A percentile compares a stretch with the other conserved stretches of the same genome.
Conservation (phyloP, 1,284 basidiomycete genomes). For the Inonotus hispidus region DNA sequence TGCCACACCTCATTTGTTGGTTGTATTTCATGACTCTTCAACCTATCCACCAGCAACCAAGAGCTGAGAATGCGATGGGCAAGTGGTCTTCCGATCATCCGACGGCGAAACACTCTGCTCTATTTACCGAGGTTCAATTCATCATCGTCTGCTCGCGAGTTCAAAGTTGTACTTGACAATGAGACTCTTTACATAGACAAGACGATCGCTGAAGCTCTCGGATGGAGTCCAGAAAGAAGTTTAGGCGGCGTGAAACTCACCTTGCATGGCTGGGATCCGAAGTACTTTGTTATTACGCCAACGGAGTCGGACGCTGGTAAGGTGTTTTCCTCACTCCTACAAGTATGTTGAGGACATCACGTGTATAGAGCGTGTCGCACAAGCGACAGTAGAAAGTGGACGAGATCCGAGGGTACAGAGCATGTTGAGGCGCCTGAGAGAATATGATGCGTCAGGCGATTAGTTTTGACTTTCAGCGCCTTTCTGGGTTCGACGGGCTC, state of each 20-base stretch:
- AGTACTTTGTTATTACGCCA: conserved; percentile 18
- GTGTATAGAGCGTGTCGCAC: background rate
- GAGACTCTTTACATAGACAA: conserved; percentile 18
- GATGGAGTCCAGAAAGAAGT: conserved; percentile 12
- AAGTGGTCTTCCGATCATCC: too few species aligned
- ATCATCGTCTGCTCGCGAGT: conserved; percentile 4
- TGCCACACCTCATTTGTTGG: too few species aligned
- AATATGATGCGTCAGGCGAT: background rate
- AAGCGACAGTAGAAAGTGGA: conserved; percentile 3
- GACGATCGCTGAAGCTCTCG: conserved; percentile 15
- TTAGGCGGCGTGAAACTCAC: conserved; percentile 15
- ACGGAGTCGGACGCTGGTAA: conserved; percentile 16
- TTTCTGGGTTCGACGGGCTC: too few species aligned
- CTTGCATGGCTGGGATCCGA: conserved; percentile 16
- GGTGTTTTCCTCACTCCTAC: background rate
- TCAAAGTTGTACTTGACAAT: conserved; percentile 19
- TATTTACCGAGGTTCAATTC: too few species aligned
- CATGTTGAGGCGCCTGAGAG: conserved; percentile 9
- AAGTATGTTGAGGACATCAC: background rate
- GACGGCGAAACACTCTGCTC: too few species aligned
- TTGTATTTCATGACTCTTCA: too few species aligned
- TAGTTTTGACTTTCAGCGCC: too few species aligned
- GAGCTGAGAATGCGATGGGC: too few species aligned
- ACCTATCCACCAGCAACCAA: too few species aligned
- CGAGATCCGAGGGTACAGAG: background rate